Conservation (phyloP, 2,329 filamentous ascomycete genomes). For the Aspergillus terreus region DNA sequence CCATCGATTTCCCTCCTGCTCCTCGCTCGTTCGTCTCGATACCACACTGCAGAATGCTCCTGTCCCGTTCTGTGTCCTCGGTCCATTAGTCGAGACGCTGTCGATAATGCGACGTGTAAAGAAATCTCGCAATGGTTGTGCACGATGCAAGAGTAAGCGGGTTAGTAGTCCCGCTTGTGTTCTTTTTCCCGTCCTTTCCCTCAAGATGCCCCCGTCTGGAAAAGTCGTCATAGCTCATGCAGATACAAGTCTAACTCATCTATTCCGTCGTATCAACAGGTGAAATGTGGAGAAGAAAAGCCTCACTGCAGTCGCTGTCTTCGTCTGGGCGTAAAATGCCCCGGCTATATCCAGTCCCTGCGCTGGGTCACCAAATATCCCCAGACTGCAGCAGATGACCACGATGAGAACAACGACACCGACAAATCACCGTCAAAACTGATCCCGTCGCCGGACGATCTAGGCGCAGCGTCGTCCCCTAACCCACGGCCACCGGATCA, state of each 20-base stretch:
- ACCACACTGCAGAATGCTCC: background rate
- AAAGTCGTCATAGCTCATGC: background rate
- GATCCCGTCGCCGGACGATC: background rate
- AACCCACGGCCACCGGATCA: conserved; percentile 2
- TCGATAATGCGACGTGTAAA: conserved; percentile 43
- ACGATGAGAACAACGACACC: conserved; percentile 5
- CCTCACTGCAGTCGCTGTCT: conserved; percentile 36
- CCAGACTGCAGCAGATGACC: conserved; percentile 9
- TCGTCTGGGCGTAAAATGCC: conserved; percentile 35
- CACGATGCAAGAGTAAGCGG: conserved; percentile 41
- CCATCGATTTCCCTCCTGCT: too few species aligned
- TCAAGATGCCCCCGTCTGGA: background rate
- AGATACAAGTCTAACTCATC: background rate
- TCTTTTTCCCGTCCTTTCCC: background rate
- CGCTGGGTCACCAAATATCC: conserved; percentile 36
- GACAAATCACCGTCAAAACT: conserved; percentile 5
- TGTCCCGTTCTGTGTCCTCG: conserved; percentile 31
- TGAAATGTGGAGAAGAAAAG: conserved; percentile 41
- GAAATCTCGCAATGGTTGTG: conserved; percentile 41
- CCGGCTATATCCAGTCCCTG: conserved; percentile 35
- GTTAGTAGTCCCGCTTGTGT: conserved; percentile 18
- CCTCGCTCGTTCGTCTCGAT: too few species aligned
- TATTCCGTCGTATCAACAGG: conserved; percentile 18
- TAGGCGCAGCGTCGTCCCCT: background rate
- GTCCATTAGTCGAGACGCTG: conserved; percentile 19